A percentile compares a stretch with the other conserved stretches of the same genome.
Conservation (phyloP, 2,329 filamentous ascomycete species). For the Drechslerella dactyloides region DNA sequence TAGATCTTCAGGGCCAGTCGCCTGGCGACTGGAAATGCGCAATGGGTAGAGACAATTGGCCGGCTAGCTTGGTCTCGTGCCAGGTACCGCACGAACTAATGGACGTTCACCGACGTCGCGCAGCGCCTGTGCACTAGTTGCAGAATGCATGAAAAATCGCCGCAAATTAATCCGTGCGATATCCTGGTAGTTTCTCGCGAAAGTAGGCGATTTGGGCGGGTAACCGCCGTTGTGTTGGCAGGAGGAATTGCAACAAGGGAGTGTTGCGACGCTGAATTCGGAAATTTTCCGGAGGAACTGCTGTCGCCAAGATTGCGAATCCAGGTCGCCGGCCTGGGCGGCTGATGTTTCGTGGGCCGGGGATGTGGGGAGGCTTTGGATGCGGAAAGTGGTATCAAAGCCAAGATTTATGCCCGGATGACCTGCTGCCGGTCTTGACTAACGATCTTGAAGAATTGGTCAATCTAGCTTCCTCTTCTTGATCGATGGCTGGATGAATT, state of each 20-base stretch:
- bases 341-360: too few relatives aligned
- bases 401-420: too few relatives aligned
- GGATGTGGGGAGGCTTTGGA: too few relatives aligned
- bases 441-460: neutral
- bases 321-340: too few relatives aligned
- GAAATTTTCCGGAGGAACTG: neutral
- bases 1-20: neutral
- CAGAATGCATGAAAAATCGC: slow-evolving; percentile 3
- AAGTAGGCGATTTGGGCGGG: slow-evolving; percentile 11
- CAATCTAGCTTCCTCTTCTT: neutral
- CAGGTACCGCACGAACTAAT: slow-evolving; percentile 4
- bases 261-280: neutral
- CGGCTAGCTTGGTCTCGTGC: neutral
- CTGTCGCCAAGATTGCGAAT: too few relatives aligned
- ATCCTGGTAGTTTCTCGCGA: slow-evolving; percentile 9
- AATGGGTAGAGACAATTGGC: neutral
- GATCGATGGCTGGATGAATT: too few relatives aligned
- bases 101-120: neutral
- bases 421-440: neutral
- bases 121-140: too few relatives aligned
- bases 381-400: too few relatives aligned
- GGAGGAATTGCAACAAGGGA: slow-evolving; percentile 31
- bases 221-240: slow-evolving; percentile 19
- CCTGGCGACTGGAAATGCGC: neutral
- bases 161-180: slow-evolving; percentile 40